phyloP scores from a whole-genome alignment of 192 early-diverging fungal genomes.

The Thoreauomyces humboldtii region DNA sequence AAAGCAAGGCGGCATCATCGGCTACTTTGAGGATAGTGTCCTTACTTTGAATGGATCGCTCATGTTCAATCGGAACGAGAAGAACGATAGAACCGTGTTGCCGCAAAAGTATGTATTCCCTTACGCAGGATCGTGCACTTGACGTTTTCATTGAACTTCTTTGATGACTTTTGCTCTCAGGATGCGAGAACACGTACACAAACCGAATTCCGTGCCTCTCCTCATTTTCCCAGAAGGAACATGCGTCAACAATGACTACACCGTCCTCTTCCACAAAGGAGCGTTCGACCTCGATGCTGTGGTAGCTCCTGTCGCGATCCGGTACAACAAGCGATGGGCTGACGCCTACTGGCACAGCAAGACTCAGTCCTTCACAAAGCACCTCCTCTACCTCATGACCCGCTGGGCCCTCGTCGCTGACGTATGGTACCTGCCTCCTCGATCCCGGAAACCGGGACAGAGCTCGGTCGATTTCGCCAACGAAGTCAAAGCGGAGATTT shows the following conservation, averaged over 20 bases:
- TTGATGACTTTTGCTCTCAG: conserved; percentile 22
- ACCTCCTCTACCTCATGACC: conserved; percentile 60
- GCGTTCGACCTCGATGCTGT: conserved; percentile 53
- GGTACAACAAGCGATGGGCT: conserved; percentile 53
- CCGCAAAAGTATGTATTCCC: conserved; percentile 42
- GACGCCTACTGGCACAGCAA: conserved; percentile 59
- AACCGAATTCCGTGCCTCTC: conserved; percentile 39
- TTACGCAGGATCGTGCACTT: not conserved
- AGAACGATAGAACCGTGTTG: conserved; percentile 48
- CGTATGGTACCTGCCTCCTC: conserved; percentile 50
- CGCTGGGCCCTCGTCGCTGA: conserved; percentile 56
- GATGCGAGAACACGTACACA: conserved; percentile 46
- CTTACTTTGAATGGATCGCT: conserved; percentile 48
- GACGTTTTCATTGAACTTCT: no score
- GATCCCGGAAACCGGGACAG: conserved; percentile 33
- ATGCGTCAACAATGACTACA: conserved; percentile 55
- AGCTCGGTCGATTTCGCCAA: conserved; percentile 52
- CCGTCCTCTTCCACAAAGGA: conserved; percentile 60
- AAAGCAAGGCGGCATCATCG: conserved; percentile 46
- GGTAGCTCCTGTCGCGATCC: conserved; percentile 53
- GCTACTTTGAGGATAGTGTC: conserved; percentile 49
- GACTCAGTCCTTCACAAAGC: conserved; percentile 49
- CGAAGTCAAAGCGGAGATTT: conserved; percentile 54
- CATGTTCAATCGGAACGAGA: conserved; percentile 53
- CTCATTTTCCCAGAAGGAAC: conserved; percentile 61